Conservation (phyloP, 1,284 basidiomycete species). For the Sporisorium scitamineum region DNA sequence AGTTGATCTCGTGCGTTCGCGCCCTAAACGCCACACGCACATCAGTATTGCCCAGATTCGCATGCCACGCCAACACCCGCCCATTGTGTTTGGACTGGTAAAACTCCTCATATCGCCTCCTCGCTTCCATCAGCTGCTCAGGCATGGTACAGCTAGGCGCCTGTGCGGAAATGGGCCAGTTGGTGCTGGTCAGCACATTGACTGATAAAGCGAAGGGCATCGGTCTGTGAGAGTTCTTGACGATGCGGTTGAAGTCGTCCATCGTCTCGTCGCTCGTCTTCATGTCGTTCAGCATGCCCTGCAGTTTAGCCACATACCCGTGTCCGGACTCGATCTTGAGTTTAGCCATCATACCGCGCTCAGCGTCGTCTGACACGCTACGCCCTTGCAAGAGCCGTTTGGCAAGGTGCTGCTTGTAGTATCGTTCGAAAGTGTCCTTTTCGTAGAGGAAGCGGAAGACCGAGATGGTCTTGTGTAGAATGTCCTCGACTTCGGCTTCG, state of each 20-base stretch:
- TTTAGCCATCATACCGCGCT: conserved; percentile 96
- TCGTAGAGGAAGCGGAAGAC: conserved; percentile 94
- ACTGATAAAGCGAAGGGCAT: conserved; percentile 80
- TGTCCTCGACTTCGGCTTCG: conserved; percentile 87
- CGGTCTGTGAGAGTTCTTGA: conserved; percentile 74
- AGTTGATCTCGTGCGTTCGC: conserved; percentile 87
- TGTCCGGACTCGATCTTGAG: conserved; percentile 96
- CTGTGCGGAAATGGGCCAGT: conserved; percentile 64
- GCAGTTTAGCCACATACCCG: conserved; percentile 96
- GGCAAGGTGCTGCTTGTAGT: conserved; percentile 96
- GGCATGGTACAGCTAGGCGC: conserved; percentile 55
- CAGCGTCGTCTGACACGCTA: conserved; percentile 95
- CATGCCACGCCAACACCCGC: conserved; percentile 91
- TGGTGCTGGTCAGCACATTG: conserved; percentile 66
- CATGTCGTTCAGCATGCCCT: conserved; percentile 99
- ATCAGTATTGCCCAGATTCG: conserved; percentile 91
- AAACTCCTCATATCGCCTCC: conserved; percentile 84
- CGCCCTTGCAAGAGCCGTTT: conserved; percentile 87
- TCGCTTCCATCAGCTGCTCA: conserved; percentile 53
- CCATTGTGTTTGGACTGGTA: conserved; percentile 91
- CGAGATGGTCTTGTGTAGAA: conserved; percentile 93
- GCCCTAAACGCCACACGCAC: conserved; percentile 85
- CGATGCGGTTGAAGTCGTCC: conserved; percentile 78
- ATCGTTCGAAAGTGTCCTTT: conserved; percentile 97
- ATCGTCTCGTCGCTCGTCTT: conserved; percentile 87